Evolutionary conservation across 2,329 filamentous ascomycete species (phyloP).

Genomic region (Hortaea sp.): DNA sequence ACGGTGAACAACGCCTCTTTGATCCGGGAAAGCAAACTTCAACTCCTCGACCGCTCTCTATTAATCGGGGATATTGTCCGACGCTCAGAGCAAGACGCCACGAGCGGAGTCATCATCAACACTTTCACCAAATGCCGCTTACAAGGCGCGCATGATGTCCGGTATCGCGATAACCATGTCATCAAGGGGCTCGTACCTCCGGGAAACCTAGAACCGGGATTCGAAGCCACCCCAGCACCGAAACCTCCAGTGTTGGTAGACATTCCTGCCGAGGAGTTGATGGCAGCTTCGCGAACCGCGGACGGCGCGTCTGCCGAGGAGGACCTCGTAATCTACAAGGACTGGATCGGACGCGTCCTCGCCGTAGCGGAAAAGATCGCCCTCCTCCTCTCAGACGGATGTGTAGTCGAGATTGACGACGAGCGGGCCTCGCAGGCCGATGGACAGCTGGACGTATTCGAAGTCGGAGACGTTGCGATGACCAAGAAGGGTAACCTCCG

Average conservation of each 20-base stretch:
- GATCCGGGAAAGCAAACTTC: conserved; percentile 33
- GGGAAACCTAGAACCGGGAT: background rate
- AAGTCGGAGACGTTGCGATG: conserved; percentile 40
- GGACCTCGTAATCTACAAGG: conserved; percentile 43
- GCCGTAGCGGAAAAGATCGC: conserved; percentile 41
- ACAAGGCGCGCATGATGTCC: conserved; percentile 20
- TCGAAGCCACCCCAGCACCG: conserved; percentile 8
- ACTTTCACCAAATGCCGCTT: conserved; percentile 38
- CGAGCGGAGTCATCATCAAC: conserved; percentile 46
- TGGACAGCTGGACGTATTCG: conserved; percentile 22
- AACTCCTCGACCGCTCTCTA: conserved; percentile 44
- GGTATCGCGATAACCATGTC: conserved; percentile 7
- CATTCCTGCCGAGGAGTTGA: conserved; percentile 23
- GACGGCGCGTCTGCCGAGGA: conserved; percentile 34
- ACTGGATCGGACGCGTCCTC: conserved; percentile 47
- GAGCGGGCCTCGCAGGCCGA: conserved; percentile 28
- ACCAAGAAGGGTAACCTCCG: conserved; percentile 44
- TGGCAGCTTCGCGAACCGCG: background rate
- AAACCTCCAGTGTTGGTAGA: conserved; percentile 13
- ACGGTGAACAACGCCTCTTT: conserved; percentile 32
- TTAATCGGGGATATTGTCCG: conserved; percentile 48
- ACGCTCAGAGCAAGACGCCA: conserved; percentile 34
- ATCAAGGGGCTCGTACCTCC: conserved; percentile 17
- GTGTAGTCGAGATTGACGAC: conserved; percentile 43
- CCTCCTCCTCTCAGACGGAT: conserved; percentile 42